Conservation (phyloP, 1,284 basidiomycete species). For the Ceratobasidium sp. region DNA sequence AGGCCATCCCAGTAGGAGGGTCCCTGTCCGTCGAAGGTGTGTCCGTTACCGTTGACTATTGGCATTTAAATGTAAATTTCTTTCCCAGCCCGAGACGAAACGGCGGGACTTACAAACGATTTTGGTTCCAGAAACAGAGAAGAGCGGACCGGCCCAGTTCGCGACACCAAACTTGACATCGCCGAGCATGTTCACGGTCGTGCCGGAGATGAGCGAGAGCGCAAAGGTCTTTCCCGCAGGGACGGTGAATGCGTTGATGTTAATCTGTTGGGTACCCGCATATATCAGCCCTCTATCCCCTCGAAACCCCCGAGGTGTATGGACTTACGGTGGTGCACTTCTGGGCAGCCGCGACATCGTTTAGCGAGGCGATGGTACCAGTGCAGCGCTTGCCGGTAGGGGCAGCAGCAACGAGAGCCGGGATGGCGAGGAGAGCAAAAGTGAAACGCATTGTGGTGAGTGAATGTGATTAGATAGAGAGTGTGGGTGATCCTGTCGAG, state of each 20-base stretch:
- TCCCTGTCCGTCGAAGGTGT: slow-evolving; percentile 61
- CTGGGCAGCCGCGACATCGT: slow-evolving; percentile 44
- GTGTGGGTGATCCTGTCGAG: background rate
- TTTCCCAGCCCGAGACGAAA: too few species aligned
- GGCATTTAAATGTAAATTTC: too few species aligned
- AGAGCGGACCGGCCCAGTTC: slow-evolving; percentile 60
- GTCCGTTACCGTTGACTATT: slow-evolving; percentile 61
- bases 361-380: slow-evolving; percentile 46
- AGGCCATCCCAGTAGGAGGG: slow-evolving; percentile 63
- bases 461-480: background rate
- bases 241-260: slow-evolving; percentile 44
- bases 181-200: slow-evolving; percentile 63
- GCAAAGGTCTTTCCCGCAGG: slow-evolving; percentile 59
- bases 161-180: slow-evolving; percentile 59
- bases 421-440: slow-evolving; percentile 8
- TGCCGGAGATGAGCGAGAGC: slow-evolving; percentile 56
- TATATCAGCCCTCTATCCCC: too few species aligned
- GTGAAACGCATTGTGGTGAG: background rate
- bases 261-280: too few species aligned
- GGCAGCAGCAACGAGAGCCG: slow-evolving; percentile 9
- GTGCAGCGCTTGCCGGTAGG: slow-evolving; percentile 45
- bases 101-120: slow-evolving; percentile 60
- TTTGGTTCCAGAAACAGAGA: slow-evolving; percentile 53
- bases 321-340: slow-evolving; percentile 48
- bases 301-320: too few species aligned